Evolutionary conservation across 192 early-diverging fungal species (phyloP).

Genomic region (Coemansia sp.): DNA sequence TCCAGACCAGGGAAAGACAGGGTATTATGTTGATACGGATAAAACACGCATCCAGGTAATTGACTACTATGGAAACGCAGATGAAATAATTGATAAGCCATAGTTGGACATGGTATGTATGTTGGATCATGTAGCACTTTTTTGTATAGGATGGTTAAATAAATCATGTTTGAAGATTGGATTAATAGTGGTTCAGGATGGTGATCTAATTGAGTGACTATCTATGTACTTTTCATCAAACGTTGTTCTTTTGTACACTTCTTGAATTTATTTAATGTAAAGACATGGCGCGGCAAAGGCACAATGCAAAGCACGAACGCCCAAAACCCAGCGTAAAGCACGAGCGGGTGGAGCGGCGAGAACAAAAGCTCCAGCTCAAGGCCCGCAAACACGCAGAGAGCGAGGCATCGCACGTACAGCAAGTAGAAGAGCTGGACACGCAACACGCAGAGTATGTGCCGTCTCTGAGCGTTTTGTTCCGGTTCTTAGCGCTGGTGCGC

Average conservation of each 20-base stretch:
- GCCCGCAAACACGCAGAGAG: conserved; percentile 1
- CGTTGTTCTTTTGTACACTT: not conserved
- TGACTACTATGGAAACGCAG: not conserved
- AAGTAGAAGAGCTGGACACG: not conserved
- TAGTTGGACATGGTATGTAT: no score
- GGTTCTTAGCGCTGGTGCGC: conserved; percentile 26
- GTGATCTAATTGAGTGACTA: no score
- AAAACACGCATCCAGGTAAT: not conserved
- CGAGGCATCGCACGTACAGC: not conserved
- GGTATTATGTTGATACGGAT: not conserved
- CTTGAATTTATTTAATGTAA: not conserved
- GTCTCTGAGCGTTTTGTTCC: conserved; percentile 22
- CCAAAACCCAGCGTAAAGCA: conserved; percentile 5
- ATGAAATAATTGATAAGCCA: not conserved
- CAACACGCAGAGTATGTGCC: conserved; percentile 17
- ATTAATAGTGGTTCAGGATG: no score
- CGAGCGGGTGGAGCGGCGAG: conserved; percentile 11
- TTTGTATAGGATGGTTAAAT: no score
- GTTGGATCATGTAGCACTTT: no score
- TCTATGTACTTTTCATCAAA: not conserved
- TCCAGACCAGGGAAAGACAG: not conserved
- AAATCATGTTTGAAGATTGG: no score
- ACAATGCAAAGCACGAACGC: conserved; percentile 13
- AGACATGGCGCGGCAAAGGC: not conserved
- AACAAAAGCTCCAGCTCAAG: conserved; percentile 6